phyloP scores from a whole-genome alignment of 768 basidiomycete genomes.

The Gautieria morchelliformis region DNA sequence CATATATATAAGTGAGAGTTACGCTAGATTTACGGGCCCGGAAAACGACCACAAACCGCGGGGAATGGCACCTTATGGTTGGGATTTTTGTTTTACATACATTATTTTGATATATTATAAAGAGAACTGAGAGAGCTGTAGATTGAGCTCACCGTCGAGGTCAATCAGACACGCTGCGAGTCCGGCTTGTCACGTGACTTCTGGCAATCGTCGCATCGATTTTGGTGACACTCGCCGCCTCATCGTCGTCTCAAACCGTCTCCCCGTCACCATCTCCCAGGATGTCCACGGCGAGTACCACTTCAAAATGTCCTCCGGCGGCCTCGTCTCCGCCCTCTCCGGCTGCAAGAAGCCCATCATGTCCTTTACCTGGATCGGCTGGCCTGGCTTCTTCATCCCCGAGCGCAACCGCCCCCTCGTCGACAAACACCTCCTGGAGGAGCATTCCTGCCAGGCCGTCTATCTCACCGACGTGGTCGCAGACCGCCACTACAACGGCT shows the following conservation, averaged over 20 bases:
- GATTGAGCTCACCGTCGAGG: no score
- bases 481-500: slow-evolving; percentile 95
- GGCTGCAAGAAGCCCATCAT: slow-evolving; percentile 99
- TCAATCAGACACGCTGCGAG: no score
- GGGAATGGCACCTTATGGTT: no score
- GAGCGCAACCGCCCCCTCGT: slow-evolving; percentile 83
- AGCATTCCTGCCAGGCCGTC: slow-evolving; percentile 95
- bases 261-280: slow-evolving; percentile 92
- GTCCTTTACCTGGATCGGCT: slow-evolving; percentile 96
- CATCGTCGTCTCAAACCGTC: slow-evolving; percentile 92
- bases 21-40: no score
- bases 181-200: no score
- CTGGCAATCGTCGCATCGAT: no score
- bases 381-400: slow-evolving; percentile 93
- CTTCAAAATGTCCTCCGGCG: slow-evolving; percentile 99
- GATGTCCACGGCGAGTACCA: slow-evolving; percentile 89
- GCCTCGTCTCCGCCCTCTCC: slow-evolving; percentile 91
- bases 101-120: no score
- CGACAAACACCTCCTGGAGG: slow-evolving; percentile 86
- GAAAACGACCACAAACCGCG: no score
- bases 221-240: slow-evolving; percentile 53
- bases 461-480: slow-evolving; percentile 97
- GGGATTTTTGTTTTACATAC: no score
- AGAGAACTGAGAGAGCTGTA: no score
- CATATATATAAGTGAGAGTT: no score